Conservation (phyloP, 768 basidiomycete genomes). For the Xanthoconium stramineum region DNA sequence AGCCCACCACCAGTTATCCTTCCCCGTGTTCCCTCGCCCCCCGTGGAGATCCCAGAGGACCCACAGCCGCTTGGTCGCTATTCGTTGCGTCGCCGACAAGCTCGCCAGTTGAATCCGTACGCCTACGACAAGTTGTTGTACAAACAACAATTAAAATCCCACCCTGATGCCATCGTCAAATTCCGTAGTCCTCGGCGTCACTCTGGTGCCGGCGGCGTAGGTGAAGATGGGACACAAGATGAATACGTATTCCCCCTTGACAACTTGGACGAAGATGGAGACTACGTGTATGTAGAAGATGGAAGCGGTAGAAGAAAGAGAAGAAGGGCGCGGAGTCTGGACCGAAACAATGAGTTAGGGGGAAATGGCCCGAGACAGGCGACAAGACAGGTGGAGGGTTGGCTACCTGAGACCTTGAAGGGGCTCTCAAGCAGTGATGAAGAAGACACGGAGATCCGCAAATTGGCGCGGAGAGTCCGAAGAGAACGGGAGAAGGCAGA, state of each 20-base stretch:
- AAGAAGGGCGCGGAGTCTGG: background rate
- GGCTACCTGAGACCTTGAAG: slow-evolving; percentile 37
- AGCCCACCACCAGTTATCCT: background rate
- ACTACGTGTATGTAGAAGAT: slow-evolving; percentile 21
- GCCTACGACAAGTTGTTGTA: slow-evolving; percentile 53
- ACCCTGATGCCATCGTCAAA: slow-evolving; percentile 70
- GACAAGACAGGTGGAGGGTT: slow-evolving; percentile 5
- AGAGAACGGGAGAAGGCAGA: slow-evolving; percentile 28
- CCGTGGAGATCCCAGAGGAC: slow-evolving; percentile 15
- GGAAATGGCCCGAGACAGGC: background rate
- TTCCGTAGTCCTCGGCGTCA: slow-evolving; percentile 35
- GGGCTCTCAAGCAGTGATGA: slow-evolving; percentile 42
- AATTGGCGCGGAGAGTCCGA: slow-evolving; percentile 33
- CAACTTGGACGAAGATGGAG: slow-evolving; percentile 24
- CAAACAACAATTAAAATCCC: slow-evolving; percentile 44
- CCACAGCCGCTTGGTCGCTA: slow-evolving; percentile 38
- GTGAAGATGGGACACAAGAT: slow-evolving; percentile 30
- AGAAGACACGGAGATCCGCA: slow-evolving; percentile 34
- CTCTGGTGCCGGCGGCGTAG: slow-evolving; percentile 24
- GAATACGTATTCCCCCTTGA: slow-evolving; percentile 27
- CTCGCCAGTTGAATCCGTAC: slow-evolving; percentile 62
- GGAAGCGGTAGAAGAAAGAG: slow-evolving; percentile 10
- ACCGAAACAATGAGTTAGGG: background rate
- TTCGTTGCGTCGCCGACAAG: slow-evolving; percentile 51
- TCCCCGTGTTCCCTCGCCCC: slow-evolving; percentile 1